Evolutionary conservation across 2,329 filamentous ascomycete genomes (phyloP), one percentile per base, ranked within the genome.

Genomic region (Cladophialophora psammophila): DNA sequence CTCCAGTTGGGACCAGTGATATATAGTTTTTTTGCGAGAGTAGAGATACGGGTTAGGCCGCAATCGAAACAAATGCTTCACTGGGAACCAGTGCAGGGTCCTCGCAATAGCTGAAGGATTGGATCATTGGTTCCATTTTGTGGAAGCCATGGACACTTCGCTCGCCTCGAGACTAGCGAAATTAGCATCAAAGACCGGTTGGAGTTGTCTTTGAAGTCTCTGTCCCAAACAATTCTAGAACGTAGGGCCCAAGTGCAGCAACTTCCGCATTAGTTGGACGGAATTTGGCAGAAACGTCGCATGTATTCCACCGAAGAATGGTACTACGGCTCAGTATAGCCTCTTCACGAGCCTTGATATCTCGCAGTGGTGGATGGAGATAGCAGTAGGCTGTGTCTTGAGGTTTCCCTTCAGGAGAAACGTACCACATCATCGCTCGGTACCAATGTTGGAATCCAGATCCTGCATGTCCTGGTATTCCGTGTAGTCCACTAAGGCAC

Each of bases 11-110:
- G 72, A 1, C 79, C 79, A 0, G 78, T 81, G 72, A 90, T 88
- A 77, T 90, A 87, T 65, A 90, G 82, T 7, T 54, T 54, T 54
- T 4, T 18, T 18, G 3, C 87, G 84, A 1, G 86, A 89, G 74
- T 84, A 86, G 0, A 88, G 88, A 72, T 90, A 88, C 50, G 2
- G 50, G 26, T 2, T 54, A 54, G 18, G 50, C 26, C 13, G 50
- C 50, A 15, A 54, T 7, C 26, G 50, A 54, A 13, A 54, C 50
- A 31, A 31, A 54, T 7, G 50, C 20, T 15, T 31, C 20, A 5
- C 81, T 0, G 84, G 58, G 72, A 75, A 64, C 76, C n/a, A 70
- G 72, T 74, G 50, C 76, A 74, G 60, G 52, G 35, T 55, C 26
- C n/a, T 55, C 53, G 10, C 34, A 12, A 26, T 34, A 26, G 26